Evolutionary conservation across 2,329 filamentous ascomycete genomes (phyloP), one percentile per base, ranked within the genome.

Genomic region (Septoria linicola): DNA sequence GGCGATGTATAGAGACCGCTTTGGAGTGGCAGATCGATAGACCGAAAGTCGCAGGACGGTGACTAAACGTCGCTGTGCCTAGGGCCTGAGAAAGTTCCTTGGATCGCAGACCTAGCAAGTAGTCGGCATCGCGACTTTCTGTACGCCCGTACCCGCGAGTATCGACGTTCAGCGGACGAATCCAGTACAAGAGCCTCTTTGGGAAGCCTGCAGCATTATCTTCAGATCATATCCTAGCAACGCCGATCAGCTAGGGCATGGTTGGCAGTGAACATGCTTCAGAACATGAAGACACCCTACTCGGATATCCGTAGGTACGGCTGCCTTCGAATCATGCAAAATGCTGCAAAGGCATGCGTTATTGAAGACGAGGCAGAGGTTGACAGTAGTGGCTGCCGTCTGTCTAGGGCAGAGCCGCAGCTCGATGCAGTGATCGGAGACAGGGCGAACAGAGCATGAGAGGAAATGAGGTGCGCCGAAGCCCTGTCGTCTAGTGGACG

Each of bases 161-260:
- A n/a, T n/a, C n/a, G n/a, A n/a, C n/a, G n/a, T n/a, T n/a, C 23
- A 27, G 23, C 23, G 23, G 23, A 21, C 35, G 16, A 19, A 39
- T 39, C 17, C 35, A 39, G 35, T 39, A 21, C 35, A 39, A 39
- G 35, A 8, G 10, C 35, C 19, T 11, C 35, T 39, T 39, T 39
- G 20, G 35, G 35, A 39, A 20, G 20, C 10, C 8, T 19, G 35
- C 35, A 39, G 14, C 5, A 8, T 39, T 10, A 7, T 6, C 17
- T 19, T 1, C 35, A 39, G 35, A 17, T 5, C 6, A 6, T 3
- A 39, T 39, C 35, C 35, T 21, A 21, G 35, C 17, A 10, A 21
- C 7, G 4, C 35, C 17, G 17, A 21, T 39, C 35, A 19, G 35
- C 17, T 17, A 39, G 35, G 34, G 34, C n/a, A 19, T 19, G 17